These are phyloP conservation scores for Paecilomyces fulvus DNA, from an alignment of 2,329 filamentous ascomycete species.

Conservation along the genomic window DNA sequence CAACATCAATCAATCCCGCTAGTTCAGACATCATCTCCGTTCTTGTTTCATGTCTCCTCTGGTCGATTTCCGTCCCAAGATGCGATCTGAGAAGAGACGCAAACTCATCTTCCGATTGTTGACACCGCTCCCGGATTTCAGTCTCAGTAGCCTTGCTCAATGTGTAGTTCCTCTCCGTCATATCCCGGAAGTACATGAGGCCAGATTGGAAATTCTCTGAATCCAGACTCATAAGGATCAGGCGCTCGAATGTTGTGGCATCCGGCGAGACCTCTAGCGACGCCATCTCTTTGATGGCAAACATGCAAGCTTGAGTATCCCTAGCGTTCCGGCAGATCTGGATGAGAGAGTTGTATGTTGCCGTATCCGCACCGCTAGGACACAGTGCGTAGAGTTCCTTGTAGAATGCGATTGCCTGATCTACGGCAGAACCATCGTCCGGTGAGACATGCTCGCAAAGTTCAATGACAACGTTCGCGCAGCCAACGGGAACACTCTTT, in stretches of 20 bases:
- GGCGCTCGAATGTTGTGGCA: slow-evolving; percentile 52
- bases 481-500: slow-evolving; percentile 42
- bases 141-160: slow-evolving; percentile 16
- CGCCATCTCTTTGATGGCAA: slow-evolving; percentile 55
- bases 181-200: slow-evolving; percentile 30
- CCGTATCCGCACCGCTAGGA: slow-evolving; percentile 31
- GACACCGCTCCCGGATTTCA: slow-evolving; percentile 22
- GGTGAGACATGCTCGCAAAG: slow-evolving; percentile 36
- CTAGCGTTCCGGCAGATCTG: slow-evolving; percentile 37
- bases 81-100: slow-evolving; percentile 23
- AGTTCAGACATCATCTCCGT: background rate
- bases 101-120: slow-evolving; percentile 19
- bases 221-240: slow-evolving; percentile 50
- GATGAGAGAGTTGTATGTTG: slow-evolving; percentile 54
- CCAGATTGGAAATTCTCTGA: slow-evolving; percentile 26
- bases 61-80: slow-evolving; percentile 6
- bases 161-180: slow-evolving; percentile 20
- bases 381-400: slow-evolving; percentile 50
- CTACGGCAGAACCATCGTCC: slow-evolving; percentile 28
- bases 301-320: slow-evolving; percentile 50
- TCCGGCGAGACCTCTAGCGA: slow-evolving; percentile 47
- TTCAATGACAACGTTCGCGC: slow-evolving; percentile 43
- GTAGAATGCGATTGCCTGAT: slow-evolving; percentile 51
- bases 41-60: slow-evolving; percentile 6
- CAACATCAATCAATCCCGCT: background rate